A percentile compares a stretch with the other conserved stretches of the same genome.
Conservation (phyloP, 805 yeast genomes). For the Candida takata region DNA sequence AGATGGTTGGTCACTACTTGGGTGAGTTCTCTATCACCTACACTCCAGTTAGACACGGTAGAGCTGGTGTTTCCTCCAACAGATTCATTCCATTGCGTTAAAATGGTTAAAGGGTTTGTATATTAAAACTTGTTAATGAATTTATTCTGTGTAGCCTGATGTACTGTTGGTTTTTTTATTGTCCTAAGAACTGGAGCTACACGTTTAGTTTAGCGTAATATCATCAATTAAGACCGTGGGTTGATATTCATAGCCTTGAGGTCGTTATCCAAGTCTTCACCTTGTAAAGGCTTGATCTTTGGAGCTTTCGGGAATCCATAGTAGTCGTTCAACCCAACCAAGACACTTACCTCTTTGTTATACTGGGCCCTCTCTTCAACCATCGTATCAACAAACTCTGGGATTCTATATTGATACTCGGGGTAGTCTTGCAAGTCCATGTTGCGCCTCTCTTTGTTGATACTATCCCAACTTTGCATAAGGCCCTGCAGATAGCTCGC, state of each 20-base stretch:
- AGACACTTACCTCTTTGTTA: constrained; percentile 61
- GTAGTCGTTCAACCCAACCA: constrained; percentile 59
- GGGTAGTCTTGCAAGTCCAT: constrained; percentile 55
- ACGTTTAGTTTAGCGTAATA: no score
- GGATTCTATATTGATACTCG: constrained; percentile 34
- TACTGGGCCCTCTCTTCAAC: constrained; percentile 61
- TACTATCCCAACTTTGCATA: constrained; percentile 85
- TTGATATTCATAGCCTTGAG: constrained; percentile 44
- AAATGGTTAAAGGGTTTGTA: constrained; percentile 14
- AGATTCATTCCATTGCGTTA: constrained; percentile 71
- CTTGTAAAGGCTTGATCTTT: constrained; percentile 51
- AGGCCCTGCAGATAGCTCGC: constrained; percentile 59
- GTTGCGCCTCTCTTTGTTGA: constrained; percentile 79
- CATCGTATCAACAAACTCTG: constrained; percentile 37
- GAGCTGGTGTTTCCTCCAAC: constrained; percentile 74
- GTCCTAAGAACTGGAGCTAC: no score
- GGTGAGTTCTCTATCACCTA: constrained; percentile 99
- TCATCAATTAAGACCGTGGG: background rate
- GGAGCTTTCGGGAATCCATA: constrained; percentile 85
- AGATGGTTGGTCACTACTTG: constrained; percentile 99
- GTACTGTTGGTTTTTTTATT: no score
- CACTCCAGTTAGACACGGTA: constrained; percentile 99
- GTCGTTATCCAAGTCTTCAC: constrained; percentile 72
- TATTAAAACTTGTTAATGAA: constrained; percentile 17
- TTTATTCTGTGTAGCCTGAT: no score